A percentile compares a stretch with the other conserved stretches of the same genome.
Conservation (phyloP, 78 protist species). For the Dictyostelium intermedium region DNA sequence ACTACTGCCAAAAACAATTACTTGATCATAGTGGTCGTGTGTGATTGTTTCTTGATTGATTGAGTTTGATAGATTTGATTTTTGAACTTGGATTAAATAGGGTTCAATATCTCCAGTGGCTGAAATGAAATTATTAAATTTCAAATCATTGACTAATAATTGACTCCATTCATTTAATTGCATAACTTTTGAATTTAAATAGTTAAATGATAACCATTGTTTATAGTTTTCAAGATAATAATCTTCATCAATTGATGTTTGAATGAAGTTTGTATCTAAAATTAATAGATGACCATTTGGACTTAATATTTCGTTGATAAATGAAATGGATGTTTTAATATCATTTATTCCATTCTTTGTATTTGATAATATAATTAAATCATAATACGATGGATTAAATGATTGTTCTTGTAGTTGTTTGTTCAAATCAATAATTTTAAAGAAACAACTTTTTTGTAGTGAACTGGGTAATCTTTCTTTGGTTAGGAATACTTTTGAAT, state of each 20-base stretch:
- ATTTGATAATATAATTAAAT: background rate
- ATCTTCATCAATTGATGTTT: background rate
- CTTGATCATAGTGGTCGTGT: constrained; percentile 1
- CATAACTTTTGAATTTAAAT: background rate
- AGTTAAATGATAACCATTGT: background rate
- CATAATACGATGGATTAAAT: background rate
- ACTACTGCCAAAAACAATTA: background rate
- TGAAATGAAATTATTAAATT: background rate
- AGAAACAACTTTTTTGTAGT: background rate
- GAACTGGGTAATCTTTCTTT: background rate
- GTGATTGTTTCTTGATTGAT: too few species aligned
- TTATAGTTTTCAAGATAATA: background rate
- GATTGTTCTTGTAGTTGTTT: background rate
- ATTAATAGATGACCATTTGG: background rate
- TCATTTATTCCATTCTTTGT: background rate
- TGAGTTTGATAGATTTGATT: background rate
- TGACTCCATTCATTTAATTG: background rate
- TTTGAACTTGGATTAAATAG: background rate
- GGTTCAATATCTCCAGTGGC: background rate
- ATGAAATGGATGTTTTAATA: background rate
- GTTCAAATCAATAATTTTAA: background rate
- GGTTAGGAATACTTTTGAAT: background rate
- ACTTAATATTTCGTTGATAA: background rate
- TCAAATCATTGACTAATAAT: background rate
- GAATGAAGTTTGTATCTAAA: background rate